Evolutionary conservation across 1,139 yeast genomes (phyloP).

Genomic region (Sugiyamaella sp.): DNA sequence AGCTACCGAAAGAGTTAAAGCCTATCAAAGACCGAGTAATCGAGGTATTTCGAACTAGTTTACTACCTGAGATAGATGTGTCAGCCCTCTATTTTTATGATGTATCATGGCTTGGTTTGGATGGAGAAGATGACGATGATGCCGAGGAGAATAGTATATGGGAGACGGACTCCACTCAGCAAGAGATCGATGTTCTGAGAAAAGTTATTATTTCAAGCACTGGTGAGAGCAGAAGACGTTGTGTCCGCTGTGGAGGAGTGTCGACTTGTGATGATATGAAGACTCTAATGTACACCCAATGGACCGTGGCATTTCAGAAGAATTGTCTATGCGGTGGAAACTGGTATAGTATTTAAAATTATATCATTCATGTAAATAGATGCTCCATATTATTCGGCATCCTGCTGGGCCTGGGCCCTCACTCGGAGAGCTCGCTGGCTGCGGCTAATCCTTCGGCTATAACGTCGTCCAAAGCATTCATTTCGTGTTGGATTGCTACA

Average conservation of each 20-base stretch:
- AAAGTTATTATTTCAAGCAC: constrained; percentile 38
- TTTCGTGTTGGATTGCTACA: constrained; percentile 33
- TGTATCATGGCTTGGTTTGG: constrained; percentile 67
- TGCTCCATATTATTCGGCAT: background rate
- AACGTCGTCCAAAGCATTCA: constrained; percentile 40
- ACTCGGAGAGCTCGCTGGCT: constrained; percentile 14
- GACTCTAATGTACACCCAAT: constrained; percentile 49
- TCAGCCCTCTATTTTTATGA: constrained; percentile 65
- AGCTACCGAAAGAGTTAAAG: constrained; percentile 52
- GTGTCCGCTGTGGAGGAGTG: constrained; percentile 69
- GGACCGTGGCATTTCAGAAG: constrained; percentile 76
- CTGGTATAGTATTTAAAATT: constrained; percentile 47
- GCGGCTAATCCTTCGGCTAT: constrained; percentile 17
- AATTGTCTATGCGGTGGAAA: constrained; percentile 81
- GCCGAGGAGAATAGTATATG: constrained; percentile 19
- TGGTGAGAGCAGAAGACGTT: constrained; percentile 47
- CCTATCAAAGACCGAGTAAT: constrained; percentile 46
- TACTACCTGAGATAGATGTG: constrained; percentile 39
- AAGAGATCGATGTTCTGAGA: constrained; percentile 38
- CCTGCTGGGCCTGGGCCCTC: background rate
- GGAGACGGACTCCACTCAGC: constrained; percentile 15
- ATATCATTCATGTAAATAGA: constrained; percentile 4
- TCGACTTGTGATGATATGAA: constrained; percentile 48
- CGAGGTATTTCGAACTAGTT: constrained; percentile 36
- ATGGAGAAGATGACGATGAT: constrained; percentile 38